These are phyloP conservation scores for Ophiostoma piceae DNA, from an alignment of 2,329 filamentous ascomycete species.

Conservation along the genomic window DNA sequence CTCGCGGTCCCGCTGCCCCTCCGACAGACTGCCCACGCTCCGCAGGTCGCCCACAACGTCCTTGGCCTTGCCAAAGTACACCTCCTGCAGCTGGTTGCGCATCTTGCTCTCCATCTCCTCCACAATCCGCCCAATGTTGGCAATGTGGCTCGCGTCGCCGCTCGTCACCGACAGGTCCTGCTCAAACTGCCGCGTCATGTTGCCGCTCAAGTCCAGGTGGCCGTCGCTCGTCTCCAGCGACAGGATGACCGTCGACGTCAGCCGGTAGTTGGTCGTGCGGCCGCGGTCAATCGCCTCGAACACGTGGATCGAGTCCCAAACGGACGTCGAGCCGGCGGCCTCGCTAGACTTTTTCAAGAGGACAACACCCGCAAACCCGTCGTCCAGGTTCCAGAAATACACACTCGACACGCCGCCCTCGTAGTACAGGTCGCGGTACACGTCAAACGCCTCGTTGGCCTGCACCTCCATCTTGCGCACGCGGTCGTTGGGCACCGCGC, in stretches of 20 bases:
- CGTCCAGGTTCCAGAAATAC: slow-evolving; percentile 97
- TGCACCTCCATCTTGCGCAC: slow-evolving; percentile 90
- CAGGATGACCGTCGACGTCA: slow-evolving; percentile 94
- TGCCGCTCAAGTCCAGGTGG: slow-evolving; percentile 86
- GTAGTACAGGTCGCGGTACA: slow-evolving; percentile 94
- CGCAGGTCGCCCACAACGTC: slow-evolving; percentile 94
- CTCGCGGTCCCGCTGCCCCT: slow-evolving; percentile 75
- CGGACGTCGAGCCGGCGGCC: slow-evolving; percentile 53
- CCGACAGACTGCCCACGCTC: slow-evolving; percentile 77
- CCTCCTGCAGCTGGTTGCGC: slow-evolving; percentile 95
- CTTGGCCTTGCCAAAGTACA: slow-evolving; percentile 99
- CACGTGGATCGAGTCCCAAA: slow-evolving; percentile 98
- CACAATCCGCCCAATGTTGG: slow-evolving; percentile 87
- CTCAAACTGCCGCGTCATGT: slow-evolving; percentile 97
- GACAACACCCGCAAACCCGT: slow-evolving; percentile 94
- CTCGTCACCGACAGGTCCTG: slow-evolving; percentile 76
- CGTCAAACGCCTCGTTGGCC: slow-evolving; percentile 93
- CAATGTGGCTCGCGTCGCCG: slow-evolving; percentile 86
- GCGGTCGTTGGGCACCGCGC: slow-evolving; percentile 81
- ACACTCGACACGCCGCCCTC: slow-evolving; percentile 94
- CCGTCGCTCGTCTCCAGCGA: slow-evolving; percentile 67
- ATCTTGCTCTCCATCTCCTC: slow-evolving; percentile 99
- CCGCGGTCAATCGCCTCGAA: slow-evolving; percentile 94
- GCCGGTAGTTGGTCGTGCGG: slow-evolving; percentile 90
- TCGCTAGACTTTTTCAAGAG: slow-evolving; percentile 75